These are phyloP conservation scores for Phyllosticta ampelicida DNA, from an alignment of 2,329 filamentous ascomycete genomes.

Conservation along the genomic window DNA sequence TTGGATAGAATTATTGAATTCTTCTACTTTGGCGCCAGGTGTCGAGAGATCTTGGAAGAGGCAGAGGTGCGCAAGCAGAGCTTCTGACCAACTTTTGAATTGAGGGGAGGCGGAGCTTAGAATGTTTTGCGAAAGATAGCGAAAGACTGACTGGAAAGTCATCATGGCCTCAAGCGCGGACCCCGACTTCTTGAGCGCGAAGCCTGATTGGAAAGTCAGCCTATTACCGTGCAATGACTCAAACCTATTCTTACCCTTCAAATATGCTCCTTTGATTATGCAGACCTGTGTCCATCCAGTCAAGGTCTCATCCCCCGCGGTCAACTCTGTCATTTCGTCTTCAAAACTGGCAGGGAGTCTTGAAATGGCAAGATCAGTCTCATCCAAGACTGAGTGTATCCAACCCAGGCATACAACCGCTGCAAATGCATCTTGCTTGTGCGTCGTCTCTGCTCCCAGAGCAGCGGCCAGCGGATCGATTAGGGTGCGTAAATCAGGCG, in stretches of 20 bases:
- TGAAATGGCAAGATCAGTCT: conserved; percentile 51
- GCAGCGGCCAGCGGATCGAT: conserved; percentile 2
- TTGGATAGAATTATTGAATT: conserved; percentile 29
- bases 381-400: conserved; percentile 68
- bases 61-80: conserved; percentile 64
- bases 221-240: neutral
- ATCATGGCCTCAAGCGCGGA: conserved; percentile 48
- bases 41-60: conserved; percentile 54
- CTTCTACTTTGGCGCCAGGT: conserved; percentile 20
- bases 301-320: conserved; percentile 28
- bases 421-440: conserved; percentile 54
- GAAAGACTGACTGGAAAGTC: conserved; percentile 55
- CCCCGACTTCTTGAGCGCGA: conserved; percentile 34
- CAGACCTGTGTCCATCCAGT: conserved; percentile 76
- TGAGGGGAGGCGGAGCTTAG: conserved; percentile 42
- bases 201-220: conserved; percentile 27
- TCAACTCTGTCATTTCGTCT: conserved; percentile 16
- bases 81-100: conserved; percentile 67
- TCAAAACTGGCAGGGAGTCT: conserved; percentile 54
- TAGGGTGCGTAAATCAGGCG: conserved; percentile 11
- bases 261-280: conserved; percentile 65
- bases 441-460: conserved; percentile 26
- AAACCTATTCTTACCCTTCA: conserved; percentile 51
- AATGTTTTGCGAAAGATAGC: conserved; percentile 49
- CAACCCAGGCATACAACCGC: conserved; percentile 75